These are phyloP conservation scores for Dipodascopsis uninucleata DNA, from an alignment of 805 yeast species.

Conservation along the genomic window DNA sequence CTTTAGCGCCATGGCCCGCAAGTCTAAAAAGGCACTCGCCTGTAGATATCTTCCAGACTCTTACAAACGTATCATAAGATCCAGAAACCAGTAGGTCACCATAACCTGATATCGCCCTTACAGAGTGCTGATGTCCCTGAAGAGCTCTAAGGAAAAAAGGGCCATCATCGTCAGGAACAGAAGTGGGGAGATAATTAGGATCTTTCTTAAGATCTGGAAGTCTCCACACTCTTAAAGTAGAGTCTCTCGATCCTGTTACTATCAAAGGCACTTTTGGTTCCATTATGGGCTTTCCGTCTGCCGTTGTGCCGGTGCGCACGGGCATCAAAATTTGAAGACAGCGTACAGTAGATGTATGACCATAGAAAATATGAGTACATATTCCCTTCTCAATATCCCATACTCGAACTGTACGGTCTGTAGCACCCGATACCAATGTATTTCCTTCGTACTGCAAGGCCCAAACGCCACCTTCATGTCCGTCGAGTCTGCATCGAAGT, in stretches of 20 bases:
- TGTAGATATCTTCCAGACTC: slow-evolving; percentile 86
- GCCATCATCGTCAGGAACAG: slow-evolving; percentile 35
- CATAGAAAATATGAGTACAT: slow-evolving; percentile 87
- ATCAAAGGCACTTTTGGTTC: slow-evolving; percentile 66
- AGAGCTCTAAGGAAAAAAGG: slow-evolving; percentile 68
- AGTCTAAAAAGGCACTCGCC: slow-evolving; percentile 70
- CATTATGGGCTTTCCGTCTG: slow-evolving; percentile 51
- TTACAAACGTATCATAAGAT: slow-evolving; percentile 81
- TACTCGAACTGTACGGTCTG: slow-evolving; percentile 88
- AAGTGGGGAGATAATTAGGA: slow-evolving; percentile 10
- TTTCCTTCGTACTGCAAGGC: slow-evolving; percentile 79
- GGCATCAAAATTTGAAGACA: slow-evolving; percentile 55
- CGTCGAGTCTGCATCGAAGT: slow-evolving; percentile 58
- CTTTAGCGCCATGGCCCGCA: slow-evolving; percentile 80
- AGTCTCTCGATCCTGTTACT: slow-evolving; percentile 87
- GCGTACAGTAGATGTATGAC: slow-evolving; percentile 86
- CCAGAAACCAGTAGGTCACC: slow-evolving; percentile 85
- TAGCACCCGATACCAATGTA: slow-evolving; percentile 87
- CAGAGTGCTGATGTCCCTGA: slow-evolving; percentile 74
- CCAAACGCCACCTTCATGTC: slow-evolving; percentile 99
- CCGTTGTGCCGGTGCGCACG: slow-evolving; percentile 47
- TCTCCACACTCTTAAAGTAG: slow-evolving; percentile 91
- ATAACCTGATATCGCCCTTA: slow-evolving; percentile 81
- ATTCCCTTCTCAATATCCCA: slow-evolving; percentile 85
- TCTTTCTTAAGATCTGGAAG: slow-evolving; percentile 47